Conservation (phyloP, 768 basidiomycete genomes). For the Leucogyrophana mollusca region DNA sequence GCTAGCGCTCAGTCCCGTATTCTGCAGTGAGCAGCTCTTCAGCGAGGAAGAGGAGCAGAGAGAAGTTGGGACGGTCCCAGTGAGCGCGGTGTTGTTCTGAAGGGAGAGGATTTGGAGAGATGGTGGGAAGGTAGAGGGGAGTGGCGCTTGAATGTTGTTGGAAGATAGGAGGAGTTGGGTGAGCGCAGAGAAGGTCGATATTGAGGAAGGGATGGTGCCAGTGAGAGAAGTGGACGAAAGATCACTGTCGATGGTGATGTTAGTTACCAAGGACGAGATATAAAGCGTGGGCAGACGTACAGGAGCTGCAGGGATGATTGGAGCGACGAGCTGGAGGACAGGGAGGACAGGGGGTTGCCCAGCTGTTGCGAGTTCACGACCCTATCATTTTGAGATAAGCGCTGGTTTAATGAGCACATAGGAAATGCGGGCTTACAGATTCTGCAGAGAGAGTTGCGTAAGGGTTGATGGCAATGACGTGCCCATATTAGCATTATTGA, state of each 20-base stretch:
- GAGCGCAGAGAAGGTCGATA: constrained; percentile 34
- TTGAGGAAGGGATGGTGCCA: constrained; percentile 31
- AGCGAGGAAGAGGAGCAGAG: constrained; percentile 26
- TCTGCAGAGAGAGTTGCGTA: constrained; percentile 31
- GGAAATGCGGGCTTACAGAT: constrained; percentile 31
- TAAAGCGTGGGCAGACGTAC: constrained; percentile 14
- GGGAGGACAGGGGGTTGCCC: constrained; percentile 28
- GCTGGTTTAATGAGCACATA: constrained; percentile 3
- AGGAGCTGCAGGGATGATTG: constrained; percentile 33
- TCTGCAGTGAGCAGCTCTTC: constrained; percentile 19
- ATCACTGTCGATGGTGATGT: constrained; percentile 21
- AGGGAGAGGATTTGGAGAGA: constrained; percentile 33
- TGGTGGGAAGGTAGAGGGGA: constrained; percentile 34
- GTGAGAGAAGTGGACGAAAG: constrained; percentile 39
- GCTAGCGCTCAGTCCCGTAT: constrained; percentile 1
- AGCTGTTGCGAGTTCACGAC: constrained; percentile 36
- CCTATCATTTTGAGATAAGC: constrained; percentile 15
- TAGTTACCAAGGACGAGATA: not conserved
- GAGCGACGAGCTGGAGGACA: constrained; percentile 31
- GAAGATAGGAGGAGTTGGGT: constrained; percentile 37
- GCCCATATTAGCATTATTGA: constrained; percentile 41
- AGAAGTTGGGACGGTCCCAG: constrained; percentile 25
- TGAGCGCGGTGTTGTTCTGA: constrained; percentile 36
- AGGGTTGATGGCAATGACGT: constrained; percentile 35
- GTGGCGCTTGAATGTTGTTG: constrained; percentile 34